These are phyloP conservation scores for Gynostemma pentaphyllum DNA, from an alignment of 306 rosid genomes.

Conservation along the genomic window DNA sequence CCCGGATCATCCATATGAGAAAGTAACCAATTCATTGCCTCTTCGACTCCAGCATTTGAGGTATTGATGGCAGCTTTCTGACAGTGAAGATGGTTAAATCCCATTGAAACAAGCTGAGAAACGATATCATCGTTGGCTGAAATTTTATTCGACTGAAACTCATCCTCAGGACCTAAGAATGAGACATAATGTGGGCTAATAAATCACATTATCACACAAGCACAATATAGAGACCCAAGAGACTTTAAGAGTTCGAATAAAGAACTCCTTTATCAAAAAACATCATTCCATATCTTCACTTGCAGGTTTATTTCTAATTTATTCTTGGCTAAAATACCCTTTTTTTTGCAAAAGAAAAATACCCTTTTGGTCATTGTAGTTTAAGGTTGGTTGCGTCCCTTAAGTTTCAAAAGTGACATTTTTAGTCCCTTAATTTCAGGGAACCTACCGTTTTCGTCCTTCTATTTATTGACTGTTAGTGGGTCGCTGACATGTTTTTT, in stretches of 20 bases:
- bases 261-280: no score
- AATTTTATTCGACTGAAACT: slow-evolving; percentile 35
- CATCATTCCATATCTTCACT: no score
- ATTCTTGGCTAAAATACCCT: no score
- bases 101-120: slow-evolving; percentile 90
- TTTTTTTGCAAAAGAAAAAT: no score
- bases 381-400: no score
- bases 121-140: slow-evolving; percentile 60
- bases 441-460: no score
- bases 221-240: neutral
- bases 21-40: slow-evolving; percentile 96
- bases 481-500: no score
- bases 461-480: no score
- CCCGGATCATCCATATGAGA: slow-evolving; percentile 96
- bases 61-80: slow-evolving; percentile 91
- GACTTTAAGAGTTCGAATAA: neutral
- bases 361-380: no score
- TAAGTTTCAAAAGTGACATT: no score
- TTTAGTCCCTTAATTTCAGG: no score
- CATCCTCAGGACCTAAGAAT: slow-evolving; percentile 32
- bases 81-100: slow-evolving; percentile 66
- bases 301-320: no score
- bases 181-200: neutral
- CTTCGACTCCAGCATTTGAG: slow-evolving; percentile 79
- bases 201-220: neutral